Conservation (phyloP, 148 eudicot species). For the Silene uniflora region DNA sequence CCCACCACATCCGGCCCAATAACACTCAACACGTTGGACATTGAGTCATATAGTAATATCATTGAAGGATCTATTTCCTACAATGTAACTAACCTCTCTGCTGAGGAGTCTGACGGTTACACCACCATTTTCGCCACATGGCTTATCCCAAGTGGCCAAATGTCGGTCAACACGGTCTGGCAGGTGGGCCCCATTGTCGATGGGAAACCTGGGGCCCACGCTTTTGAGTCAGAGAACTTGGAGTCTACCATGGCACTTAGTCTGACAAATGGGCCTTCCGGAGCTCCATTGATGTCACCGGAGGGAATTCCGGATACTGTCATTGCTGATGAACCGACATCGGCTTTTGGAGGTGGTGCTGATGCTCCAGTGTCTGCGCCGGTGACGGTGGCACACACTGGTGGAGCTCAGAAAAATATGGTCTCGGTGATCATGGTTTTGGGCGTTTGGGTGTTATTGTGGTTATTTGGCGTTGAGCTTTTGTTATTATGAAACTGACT, state of each 20-base stretch:
- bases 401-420: slow-evolving; percentile 8
- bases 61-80: slow-evolving; percentile 30
- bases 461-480: neutral
- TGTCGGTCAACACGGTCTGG: slow-evolving; percentile 33
- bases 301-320: neutral
- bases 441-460: slow-evolving; percentile 12
- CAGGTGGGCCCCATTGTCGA: slow-evolving; percentile 34
- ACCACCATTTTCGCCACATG: slow-evolving; percentile 36
- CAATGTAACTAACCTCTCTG: slow-evolving; percentile 20
- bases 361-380: neutral
- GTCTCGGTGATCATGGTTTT: slow-evolving; percentile 11
- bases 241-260: slow-evolving; percentile 17
- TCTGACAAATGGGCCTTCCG: neutral
- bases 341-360: neutral
- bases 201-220: slow-evolving; percentile 22
- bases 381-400: neutral
- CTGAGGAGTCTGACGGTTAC: slow-evolving; percentile 15
- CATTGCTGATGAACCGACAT: neutral
- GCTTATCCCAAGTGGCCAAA: slow-evolving; percentile 15
- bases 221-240: slow-evolving; percentile 14
- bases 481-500: neutral
- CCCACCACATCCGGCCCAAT: slow-evolving; percentile 3
- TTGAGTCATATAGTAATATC: slow-evolving; percentile 13
- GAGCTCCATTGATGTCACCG: neutral
- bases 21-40: slow-evolving; percentile 21